Base-by-base conservation (phyloP, 352 stramenopile species). In the Pythium oligandrum region DNA sequence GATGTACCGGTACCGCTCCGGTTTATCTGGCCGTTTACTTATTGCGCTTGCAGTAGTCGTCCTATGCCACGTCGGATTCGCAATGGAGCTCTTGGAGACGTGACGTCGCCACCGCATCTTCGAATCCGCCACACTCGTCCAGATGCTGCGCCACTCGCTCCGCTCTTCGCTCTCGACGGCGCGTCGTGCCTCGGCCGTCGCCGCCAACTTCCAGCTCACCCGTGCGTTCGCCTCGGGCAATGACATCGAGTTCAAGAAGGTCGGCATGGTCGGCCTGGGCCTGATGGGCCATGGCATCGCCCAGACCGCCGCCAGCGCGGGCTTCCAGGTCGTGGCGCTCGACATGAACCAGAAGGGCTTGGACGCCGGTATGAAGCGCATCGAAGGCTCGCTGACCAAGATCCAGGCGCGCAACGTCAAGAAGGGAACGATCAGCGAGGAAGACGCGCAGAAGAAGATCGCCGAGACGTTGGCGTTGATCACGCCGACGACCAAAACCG, bases 241-340 rank as follows among this genome's bases (percentile, higher is more conserved):
- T 11, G 32, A 59, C 34, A 62, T 76, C 48, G 73, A 84, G 56
- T 87, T 91, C 68, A 73, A 85, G 48, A 87, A 87, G 58, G 79
- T 99, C 35, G 96, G 94, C 31, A 96, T 98, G 63, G 84, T 98
- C 35, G 96, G 96, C 4, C 72, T 99, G 11, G 96, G 96, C 3
- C 81, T 99, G 55, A 99, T 99, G 96, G 96, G 90, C 48, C 96
- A 99, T 68, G 96, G 96, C 43, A 98, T 99, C 64, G 95, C 86
- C 51, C 96, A 99, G 79, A 93, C 92, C 5, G 86, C 89, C 10
- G 91, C 93, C 30, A 72, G 69, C 45, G 83, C 80, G 3, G 79
- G 86, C 34, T 97, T 91, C 57, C 56, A 95, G 44, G 88, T 96
- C 12, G 80, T 95, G 10, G 88, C 78, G 10, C 49, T 96, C 26